Base-by-base conservation (phyloP, 1,284 basidiomycete genomes). In the Naganishia sp. region DNA sequence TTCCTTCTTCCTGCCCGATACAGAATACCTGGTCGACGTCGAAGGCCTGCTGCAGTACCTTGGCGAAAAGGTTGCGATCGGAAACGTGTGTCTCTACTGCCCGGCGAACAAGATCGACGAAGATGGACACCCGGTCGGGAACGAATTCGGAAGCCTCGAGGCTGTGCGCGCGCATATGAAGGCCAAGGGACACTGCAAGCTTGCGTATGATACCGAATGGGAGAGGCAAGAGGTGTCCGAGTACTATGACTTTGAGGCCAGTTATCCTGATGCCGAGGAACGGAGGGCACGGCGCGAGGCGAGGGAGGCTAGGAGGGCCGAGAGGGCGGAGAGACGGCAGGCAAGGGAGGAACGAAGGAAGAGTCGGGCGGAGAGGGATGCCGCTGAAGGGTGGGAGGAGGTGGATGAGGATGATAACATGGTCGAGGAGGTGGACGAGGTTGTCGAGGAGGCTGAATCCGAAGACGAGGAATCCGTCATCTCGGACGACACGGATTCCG, bases 1-100 rank as follows among this genome's bases (percentile, higher is more conserved):
- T 80, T 93, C 93, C 31, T 99, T 99, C 84, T 98, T 96, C 83
- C 84, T 99, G 68, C 96, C 96, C 52, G 95, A 99, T 71, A 87
- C 87, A 46, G 92, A 97, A 52, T 95, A 91, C 78, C 86, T 99
- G 69, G 82, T 90, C 71, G 92, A 99, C 78, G 79, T 90, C 36
- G 71, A 85, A 1, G 96, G 95, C 2, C 85, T 99, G 39, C 81
- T 98, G 65, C 81, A 82, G 1, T 94, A 96, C 78, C 86, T 99
- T 7, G 92, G 92, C 3, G 93, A 98, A 80, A 97, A 97, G 80
- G 87, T 99, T 48, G 88, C 90, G 0, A 86, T 96, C 18, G 92
- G 89, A 18, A 96, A 98, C 80, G 84, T 94, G 11, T 99, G 96
- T 81, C 85, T 99, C 45, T 94, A 85, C 80, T 99, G 96, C 79